phyloP scores from a whole-genome alignment of 116 monocot genomes.

The Posidonia oceanica region DNA sequence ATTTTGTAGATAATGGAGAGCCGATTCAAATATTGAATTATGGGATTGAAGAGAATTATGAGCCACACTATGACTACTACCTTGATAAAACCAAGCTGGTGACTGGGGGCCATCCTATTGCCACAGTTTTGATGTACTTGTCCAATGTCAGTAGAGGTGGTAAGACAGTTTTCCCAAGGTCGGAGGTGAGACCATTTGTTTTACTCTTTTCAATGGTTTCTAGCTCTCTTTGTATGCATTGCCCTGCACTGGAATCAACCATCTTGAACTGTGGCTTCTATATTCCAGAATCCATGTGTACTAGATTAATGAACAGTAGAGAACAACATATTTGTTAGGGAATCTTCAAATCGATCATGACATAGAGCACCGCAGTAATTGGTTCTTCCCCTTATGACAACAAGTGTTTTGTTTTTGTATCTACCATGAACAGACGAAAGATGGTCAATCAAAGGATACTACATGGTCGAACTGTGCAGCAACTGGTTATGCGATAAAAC shows the following conservation, averaged over 20 bases:
- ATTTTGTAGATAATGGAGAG: slow-evolving; percentile 74
- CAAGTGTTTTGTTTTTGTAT: background rate
- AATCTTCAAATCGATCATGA: too few relatives aligned
- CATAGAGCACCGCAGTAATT: too few relatives aligned
- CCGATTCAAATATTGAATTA: slow-evolving; percentile 78
- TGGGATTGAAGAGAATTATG: slow-evolving; percentile 79
- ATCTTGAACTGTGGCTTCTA: too few relatives aligned
- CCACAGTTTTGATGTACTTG: slow-evolving; percentile 87
- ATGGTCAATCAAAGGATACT: slow-evolving; percentile 22
- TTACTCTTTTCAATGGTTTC: background rate
- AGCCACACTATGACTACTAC: slow-evolving; percentile 83
- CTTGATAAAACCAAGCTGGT: slow-evolving; percentile 53
- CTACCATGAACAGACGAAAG: slow-evolving; percentile 21
- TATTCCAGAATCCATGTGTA: too few relatives aligned
- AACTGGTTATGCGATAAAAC: slow-evolving; percentile 42
- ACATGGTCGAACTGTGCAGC: slow-evolving; percentile 34
- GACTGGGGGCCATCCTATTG: slow-evolving; percentile 76
- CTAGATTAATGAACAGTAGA: background rate
- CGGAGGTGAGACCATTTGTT: slow-evolving; percentile 33
- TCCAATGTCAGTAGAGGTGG: slow-evolving; percentile 71
- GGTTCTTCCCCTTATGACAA: slow-evolving; percentile 31
- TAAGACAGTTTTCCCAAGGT: slow-evolving; percentile 80
- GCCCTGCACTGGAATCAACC: background rate
- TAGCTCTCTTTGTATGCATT: background rate
- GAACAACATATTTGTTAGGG: background rate